Base-by-base conservation (phyloP, 805 yeast genomes). In the Teunomyces barrocoloradensis region DNA sequence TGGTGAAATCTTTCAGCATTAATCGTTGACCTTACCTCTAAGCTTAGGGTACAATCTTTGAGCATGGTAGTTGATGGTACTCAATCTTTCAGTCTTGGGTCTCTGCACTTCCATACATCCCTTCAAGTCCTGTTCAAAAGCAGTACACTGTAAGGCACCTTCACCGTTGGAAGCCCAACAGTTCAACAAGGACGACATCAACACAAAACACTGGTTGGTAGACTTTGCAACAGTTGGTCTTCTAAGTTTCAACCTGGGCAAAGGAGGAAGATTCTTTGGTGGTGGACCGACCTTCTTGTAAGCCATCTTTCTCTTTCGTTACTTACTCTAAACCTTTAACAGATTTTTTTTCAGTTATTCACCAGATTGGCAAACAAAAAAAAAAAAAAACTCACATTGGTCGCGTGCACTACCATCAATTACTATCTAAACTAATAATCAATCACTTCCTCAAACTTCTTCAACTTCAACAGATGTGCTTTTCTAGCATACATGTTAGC, bases 121-220 rank as follows among this genome's bases (percentile, higher is more conserved):
- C 60, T 88, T 88, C 63, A 90, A 77, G 51, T 87, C 89, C 30
- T 67, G 64, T 60, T 85, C 95, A 41, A 88, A 67, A 6, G 71
- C 73, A 20, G 77, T 72, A 68, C 98, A 91, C 41, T 71, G 76
- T 9, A 76, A 70, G 18, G 85, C 73, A 50, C 94, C 91, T 66
- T 89, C 96, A 42, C 95, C 92, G 68, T 89, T 87, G 20, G 97
- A 87, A 2, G 97, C 95, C 98, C 98, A 91, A 71, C 98, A 91
- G 75, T 87, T 88, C 56, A 91, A 73, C 64, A 91, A 75, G 42
- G 88, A 84, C 1, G 94, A 84, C 91, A 91, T 87, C 53, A 86
- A 70, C 47, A 88, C 89, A 50, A 82, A 66, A 66, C 97, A 90
- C 48, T 88, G 82, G 56, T 85, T 83, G 41, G 87, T 79, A 48